phyloP scores from a whole-genome alignment of 225 moss, liverwort and hornwort species.

The Neckera pumila region DNA sequence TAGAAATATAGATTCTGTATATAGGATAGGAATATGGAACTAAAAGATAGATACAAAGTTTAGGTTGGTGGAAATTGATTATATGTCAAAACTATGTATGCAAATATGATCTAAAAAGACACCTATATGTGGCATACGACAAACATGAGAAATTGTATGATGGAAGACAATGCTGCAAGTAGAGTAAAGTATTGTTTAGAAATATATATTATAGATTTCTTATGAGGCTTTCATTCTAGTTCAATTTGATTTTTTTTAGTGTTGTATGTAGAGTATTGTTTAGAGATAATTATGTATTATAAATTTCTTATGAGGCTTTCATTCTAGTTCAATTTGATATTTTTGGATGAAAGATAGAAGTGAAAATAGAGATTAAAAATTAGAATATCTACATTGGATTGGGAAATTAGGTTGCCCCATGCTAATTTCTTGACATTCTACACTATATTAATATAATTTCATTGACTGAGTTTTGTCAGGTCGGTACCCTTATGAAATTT shows the following conservation, averaged over 20 bases:
- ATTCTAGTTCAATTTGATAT: not conserved
- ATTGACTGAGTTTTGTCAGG: not conserved
- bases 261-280: too few relatives aligned
- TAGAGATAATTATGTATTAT: not conserved
- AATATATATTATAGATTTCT: not conserved
- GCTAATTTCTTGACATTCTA: too few relatives aligned
- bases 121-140: not conserved
- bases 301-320: not conserved
- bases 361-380: too few relatives aligned
- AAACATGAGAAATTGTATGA: not conserved
- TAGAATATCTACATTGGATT: too few relatives aligned
- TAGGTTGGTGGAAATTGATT: not conserved
- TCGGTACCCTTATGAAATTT: not conserved
- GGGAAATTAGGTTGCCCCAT: too few relatives aligned
- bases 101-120: not conserved
- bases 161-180: rapidly evolving
- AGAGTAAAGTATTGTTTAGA: not conserved
- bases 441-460: not conserved
- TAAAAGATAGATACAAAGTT: not conserved
- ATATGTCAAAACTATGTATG: not conserved
- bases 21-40: not conserved
- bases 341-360: not conserved
- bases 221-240: not conserved
- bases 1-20: too few relatives aligned
- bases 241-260: not conserved